These are phyloP conservation scores for Citrullus amarus DNA, from an alignment of 306 rosid genomes.

Conservation along the genomic window DNA sequence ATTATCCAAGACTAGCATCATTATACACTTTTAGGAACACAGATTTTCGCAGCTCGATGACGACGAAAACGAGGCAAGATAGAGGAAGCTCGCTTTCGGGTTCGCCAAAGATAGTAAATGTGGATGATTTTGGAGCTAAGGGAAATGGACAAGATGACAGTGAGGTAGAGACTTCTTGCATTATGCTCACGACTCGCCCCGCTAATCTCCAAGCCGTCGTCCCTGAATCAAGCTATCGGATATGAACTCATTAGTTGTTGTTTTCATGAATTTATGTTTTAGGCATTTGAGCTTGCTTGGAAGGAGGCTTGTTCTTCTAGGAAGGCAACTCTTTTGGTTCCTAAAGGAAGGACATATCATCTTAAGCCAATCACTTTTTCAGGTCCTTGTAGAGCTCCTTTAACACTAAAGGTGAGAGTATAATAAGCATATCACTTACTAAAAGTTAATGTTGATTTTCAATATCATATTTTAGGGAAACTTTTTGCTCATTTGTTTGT, in stretches of 20 bases:
- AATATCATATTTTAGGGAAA: background rate
- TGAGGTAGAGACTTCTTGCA: slow-evolving; percentile 20
- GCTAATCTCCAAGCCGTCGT: background rate
- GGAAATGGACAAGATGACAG: slow-evolving; percentile 36
- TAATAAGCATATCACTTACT: background rate
- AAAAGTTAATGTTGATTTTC: background rate
- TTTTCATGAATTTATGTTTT: background rate
- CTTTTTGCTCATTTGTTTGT: background rate
- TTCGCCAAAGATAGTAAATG: slow-evolving; percentile 19
- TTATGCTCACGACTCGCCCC: no score
- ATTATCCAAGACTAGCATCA: background rate
- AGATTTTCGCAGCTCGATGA: background rate
- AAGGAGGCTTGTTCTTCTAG: slow-evolving; percentile 40
- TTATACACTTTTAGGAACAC: background rate
- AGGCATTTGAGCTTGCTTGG: slow-evolving; percentile 75
- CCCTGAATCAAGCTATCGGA: background rate
- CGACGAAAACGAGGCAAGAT: background rate
- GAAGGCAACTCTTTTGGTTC: slow-evolving; percentile 34
- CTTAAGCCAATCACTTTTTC: slow-evolving; percentile 55
- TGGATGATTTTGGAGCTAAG: slow-evolving; percentile 52
- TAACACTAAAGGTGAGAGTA: slow-evolving; percentile 37
- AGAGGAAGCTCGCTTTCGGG: background rate
- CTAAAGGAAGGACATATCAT: slow-evolving; percentile 25
- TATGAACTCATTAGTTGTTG: background rate
- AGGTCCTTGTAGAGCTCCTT: slow-evolving; percentile 51